Conservation (phyloP, 2,329 filamentous ascomycete species). For the Cryphonectria carpinicola region DNA sequence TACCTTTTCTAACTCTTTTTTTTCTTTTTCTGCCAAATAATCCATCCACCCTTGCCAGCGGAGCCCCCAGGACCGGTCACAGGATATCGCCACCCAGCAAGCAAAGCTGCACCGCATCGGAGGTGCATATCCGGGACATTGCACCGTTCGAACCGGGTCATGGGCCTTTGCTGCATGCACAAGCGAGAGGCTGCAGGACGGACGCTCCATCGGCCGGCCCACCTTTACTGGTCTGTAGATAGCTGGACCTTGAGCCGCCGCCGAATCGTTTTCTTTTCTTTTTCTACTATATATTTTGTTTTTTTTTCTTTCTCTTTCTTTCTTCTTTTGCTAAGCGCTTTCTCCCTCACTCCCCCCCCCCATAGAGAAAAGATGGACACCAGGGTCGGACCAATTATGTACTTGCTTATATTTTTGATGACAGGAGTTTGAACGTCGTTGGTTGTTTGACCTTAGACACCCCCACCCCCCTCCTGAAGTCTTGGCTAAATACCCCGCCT, state of each 20-base stretch:
- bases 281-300: not conserved
- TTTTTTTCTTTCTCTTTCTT: not conserved
- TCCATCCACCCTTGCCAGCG: not conserved
- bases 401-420: not conserved
- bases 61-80: not conserved
- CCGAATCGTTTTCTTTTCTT: not conserved
- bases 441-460: not conserved
- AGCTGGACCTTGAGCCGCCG: not conserved
- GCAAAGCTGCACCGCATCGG: constrained; percentile 3
- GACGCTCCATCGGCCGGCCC: not conserved
- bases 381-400: not conserved
- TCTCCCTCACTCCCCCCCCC: not conserved
- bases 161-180: not conserved
- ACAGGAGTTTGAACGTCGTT: not conserved
- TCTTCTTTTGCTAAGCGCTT: not conserved
- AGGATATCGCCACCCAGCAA: constrained; percentile 2
- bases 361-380: not conserved
- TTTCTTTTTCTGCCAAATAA: not conserved
- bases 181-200: constrained; percentile 2
- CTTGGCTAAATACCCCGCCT: too few species aligned
- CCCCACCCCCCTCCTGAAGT: too few species aligned
- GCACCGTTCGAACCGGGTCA: not conserved
- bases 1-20: not conserved
- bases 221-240: not conserved
- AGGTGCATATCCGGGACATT: constrained; percentile 1